Base-by-base conservation (phyloP, 164 flowering plant genomes). In the Vitis rotundifolia region DNA sequence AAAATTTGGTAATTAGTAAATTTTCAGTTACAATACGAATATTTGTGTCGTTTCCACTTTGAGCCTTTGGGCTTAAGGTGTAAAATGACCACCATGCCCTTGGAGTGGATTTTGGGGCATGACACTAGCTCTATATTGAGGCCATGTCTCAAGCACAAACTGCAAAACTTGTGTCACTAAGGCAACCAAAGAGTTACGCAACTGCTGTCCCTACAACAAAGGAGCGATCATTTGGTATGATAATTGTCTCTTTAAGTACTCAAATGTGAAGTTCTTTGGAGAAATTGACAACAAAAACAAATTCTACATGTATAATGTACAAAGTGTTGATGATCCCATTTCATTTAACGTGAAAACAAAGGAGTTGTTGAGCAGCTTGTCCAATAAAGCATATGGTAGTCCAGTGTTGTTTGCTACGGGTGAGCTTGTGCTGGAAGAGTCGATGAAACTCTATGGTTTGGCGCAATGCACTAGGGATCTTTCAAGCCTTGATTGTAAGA, bases 381-480 rank as follows among this genome's bases (percentile, higher is more conserved):
- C 75, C 0, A 4, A 63, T 1, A 19, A 66, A 26, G 80, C 77
- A 14, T 15, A 5, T 9, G 26, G 1, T 5, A 37, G 8, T 11
- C 62, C 69, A 11, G 64, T 29, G 62, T 0, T 61, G 66, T 80
- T 19, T 22, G 82, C 78, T 1, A 19, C 75, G 0, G 82, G 80
- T 11, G 74, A 76, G 9, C 8, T 47, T 5, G 65, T 28, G 51
- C 53, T 80, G 2, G 64, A 19, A 1, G 63, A 28, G 13, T 19
- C 56, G 1, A 3, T 28, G 56, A 75, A 11, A 10, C 26, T 81
- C 0, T 78, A 75, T 61, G 81, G 79, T 15, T 22, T 73, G 72
- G 75, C 49, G 48, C 79, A 80, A 48, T 80, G 79, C 66, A 76
- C 80, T 1, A 68, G 80, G 61, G 81, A 80, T 31, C 66, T 80